phyloP scores from a whole-genome alignment of 2,329 filamentous ascomycete genomes.

The Stachybotrys echinatus region DNA sequence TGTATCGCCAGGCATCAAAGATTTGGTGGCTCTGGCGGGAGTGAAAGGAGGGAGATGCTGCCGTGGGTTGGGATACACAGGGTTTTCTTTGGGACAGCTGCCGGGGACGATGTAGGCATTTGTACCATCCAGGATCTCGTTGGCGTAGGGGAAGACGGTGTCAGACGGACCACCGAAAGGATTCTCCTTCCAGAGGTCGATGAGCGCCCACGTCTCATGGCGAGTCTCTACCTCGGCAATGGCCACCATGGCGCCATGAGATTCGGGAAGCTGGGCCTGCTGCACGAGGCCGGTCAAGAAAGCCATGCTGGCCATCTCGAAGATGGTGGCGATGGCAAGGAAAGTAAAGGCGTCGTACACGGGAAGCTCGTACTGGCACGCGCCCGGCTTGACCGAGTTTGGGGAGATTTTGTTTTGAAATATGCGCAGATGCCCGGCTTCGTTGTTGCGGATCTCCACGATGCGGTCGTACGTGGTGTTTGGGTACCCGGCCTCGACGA shows the following conservation, averaged over 20 bases:
- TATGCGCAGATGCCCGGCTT: constrained; percentile 37
- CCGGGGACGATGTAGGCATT: constrained; percentile 8
- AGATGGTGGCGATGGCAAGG: constrained; percentile 22
- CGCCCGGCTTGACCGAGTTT: constrained; percentile 31
- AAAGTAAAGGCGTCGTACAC: neutral
- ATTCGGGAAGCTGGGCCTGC: constrained; percentile 22
- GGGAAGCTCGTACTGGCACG: neutral
- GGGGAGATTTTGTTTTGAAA: constrained; percentile 36
- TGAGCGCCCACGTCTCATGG: constrained; percentile 34
- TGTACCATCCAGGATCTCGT: constrained; percentile 32
- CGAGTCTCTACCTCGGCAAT: constrained; percentile 30
- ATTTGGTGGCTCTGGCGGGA: neutral
- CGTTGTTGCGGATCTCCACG: constrained; percentile 36
- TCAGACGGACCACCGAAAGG: constrained; percentile 35
- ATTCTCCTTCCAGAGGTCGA: constrained; percentile 24
- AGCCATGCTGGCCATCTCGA: constrained; percentile 32
- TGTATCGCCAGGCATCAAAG: neutral
- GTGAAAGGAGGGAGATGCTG: neutral
- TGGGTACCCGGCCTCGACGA: constrained; percentile 22
- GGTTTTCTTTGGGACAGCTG: neutral
- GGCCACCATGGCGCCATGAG: constrained; percentile 27
- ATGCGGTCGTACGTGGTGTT: constrained; percentile 23
- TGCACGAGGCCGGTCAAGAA: constrained; percentile 31
- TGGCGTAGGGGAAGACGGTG: constrained; percentile 35
- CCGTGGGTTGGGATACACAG: neutral